Base-by-base conservation (phyloP, 352 stramenopile species). In the Globisporangium carolinianum region DNA sequence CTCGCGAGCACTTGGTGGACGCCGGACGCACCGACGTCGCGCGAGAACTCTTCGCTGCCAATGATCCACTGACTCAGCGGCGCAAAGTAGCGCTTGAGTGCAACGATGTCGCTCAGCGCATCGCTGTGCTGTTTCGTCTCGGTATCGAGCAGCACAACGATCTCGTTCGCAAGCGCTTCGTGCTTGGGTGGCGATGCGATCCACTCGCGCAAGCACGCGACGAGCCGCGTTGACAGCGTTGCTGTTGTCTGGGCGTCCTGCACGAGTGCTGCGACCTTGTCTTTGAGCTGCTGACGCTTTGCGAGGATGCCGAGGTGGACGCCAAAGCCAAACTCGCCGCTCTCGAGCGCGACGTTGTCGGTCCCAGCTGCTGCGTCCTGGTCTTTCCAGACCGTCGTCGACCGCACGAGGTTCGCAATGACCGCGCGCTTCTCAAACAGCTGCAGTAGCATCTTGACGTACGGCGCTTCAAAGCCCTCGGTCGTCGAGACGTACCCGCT, bases 1-100 rank as follows among this genome's bases (percentile, higher is more conserved):
- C 76, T 87, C 10, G 77, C 71, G 36, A 90, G 75, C 54, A 90
- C 74, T 48, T 90, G 80, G 63, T 90, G 80, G 8, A 90, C 72
- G 38, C 80, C 80, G 17, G 78, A 89, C 14, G 74, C 76, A 15
- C 80, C 80, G 8, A 90, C 71, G 49, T 88, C 78, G 12, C 76
- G 76, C 36, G 80, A 87, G 42, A 87, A 90, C 56, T 90, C 77
- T 42, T 90, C 75, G 53, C 80, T 90, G 50, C 80, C 80, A 12
- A 90, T 63, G 63, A 90, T 90, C 80, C 80, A 90, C 74, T 90
- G 80, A 62, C 77, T 88, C 54, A 88, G 55, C n/a, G 77, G 77
- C 41, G 72, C 50, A 50, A 90, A 88, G 65, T 76, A 87, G 10
- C 68, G 66, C 56, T 85, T 83, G 38, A 83, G 58, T 12, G 58